phyloP scores from a whole-genome alignment of 2,329 filamentous ascomycete genomes.

The Hymenotorrendiella dingleyae region DNA sequence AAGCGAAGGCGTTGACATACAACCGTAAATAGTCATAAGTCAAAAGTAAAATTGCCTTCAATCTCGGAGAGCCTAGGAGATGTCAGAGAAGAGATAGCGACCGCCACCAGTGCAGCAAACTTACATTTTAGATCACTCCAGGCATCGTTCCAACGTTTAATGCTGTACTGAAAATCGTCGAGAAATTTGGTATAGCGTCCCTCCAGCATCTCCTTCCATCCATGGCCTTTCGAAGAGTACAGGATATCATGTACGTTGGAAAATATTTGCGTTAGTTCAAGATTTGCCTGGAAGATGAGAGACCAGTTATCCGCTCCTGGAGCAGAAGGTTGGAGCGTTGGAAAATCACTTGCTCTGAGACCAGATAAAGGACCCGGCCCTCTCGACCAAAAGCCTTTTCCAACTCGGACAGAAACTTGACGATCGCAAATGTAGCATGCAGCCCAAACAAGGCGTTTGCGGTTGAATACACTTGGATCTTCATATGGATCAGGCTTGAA shows the following conservation, averaged over 20 bases:
- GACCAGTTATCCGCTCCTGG: constrained; percentile 61
- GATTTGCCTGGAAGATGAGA: constrained; percentile 62
- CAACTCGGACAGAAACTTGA: constrained; percentile 64
- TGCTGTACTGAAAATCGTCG: constrained; percentile 64
- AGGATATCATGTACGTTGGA: constrained; percentile 69
- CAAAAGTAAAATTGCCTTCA: constrained; percentile 62
- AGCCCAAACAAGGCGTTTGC: constrained; percentile 64
- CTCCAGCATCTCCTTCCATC: constrained; percentile 63
- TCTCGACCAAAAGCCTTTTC: constrained; percentile 68
- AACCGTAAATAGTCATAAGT: constrained; percentile 68
- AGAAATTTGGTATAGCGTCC: constrained; percentile 71
- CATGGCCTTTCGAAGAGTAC: constrained; percentile 64
- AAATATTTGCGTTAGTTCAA: constrained; percentile 67
- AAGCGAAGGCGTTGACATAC: constrained; percentile 71
- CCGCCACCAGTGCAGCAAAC: too few species aligned
- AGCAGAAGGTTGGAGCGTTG: constrained; percentile 52
- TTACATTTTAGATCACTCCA: constrained; percentile 62
- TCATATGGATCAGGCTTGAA: constrained; percentile 55
- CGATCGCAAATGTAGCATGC: constrained; percentile 57
- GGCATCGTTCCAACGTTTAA: constrained; percentile 64
- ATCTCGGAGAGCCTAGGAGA: constrained; percentile 48
- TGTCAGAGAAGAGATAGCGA: too few species aligned
- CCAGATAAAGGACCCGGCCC: constrained; percentile 62
- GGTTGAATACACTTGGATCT: constrained; percentile 53
- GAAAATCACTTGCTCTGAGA: constrained; percentile 35